Evolutionary conservation across 2,329 filamentous ascomycete genomes (phyloP), one percentile per base, ranked within the genome.

Genomic region (Bipolaris gigantea): DNA sequence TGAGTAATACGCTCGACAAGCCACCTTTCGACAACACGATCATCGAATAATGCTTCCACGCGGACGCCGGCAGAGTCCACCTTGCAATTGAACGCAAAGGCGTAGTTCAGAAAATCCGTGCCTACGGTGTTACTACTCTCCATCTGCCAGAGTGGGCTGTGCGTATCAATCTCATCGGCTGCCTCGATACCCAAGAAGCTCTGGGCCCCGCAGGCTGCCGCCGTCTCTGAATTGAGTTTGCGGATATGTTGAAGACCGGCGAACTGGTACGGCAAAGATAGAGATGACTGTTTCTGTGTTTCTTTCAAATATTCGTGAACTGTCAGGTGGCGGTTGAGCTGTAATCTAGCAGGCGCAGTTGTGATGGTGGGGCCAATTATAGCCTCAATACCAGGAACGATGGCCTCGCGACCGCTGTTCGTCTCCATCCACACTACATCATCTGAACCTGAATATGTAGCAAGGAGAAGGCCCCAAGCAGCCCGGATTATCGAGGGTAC

Each of bases 221-320:
- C 72, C 0, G 75, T 71, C 53, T 80, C 76, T 2, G 66, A 59
- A 35, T 61, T 70, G 8, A 74, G 56, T 46, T 71, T 71, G 6
- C 63, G 64, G 34, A 81, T 81, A 36, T 77, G 74, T 49, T 81
- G 79, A 3, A 81, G 59, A n/a, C 80, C 79, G n/a, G 77, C 67
- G 5, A 69, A 67, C 42, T 75, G 68, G 27, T 69, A 70, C 2
- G 70, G 65, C 34, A 72, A 36, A 8, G 69, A 65, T 13, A 62
- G 60, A 5, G 64, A 67, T 13, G 67, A 63, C 19, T 65, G 64
- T 8, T 57, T 52, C 44, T 73, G 70, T 1, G 70, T 64, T 4
- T 69, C 60, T 52, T 61, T 57, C 4, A 73, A 57, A 43, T 69
- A 73, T 1, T 70, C 56, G 27, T 59, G 47, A 3, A 72, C 57